Evolutionary conservation across 2,329 filamentous ascomycete species (phyloP), one percentile per base, ranked within the genome.

Genomic region (Aspergillus cejpii): DNA sequence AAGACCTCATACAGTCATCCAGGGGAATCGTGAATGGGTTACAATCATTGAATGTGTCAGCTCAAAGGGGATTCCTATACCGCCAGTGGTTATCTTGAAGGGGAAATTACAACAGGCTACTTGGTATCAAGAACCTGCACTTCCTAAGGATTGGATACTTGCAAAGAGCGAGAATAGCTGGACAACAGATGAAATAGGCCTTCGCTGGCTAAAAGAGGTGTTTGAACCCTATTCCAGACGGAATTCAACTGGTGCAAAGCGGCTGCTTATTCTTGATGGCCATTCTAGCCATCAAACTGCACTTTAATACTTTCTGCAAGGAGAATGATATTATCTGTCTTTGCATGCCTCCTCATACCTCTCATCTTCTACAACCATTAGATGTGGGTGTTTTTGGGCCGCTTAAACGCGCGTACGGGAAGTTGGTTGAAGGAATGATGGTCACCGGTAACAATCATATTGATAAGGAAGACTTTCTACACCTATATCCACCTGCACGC

Each of bases 301-400:
- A 65, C 45, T 70, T 72, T 45, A 42, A 68, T 37, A 29, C 60
- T 23, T 63, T 58, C 48, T 71, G 51, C 48, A 57, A 51, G 41
- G 43, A 60, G 12, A 49, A 67, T 37, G 63, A 68, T 34, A 69
- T 72, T 52, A 63, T 67, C 41, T 59, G 57, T 39, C 53, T 68
- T 50, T 70, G 43, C 45, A 65, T 70, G 44, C 63, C 59, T 41
- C 3, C 56, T 11, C 51, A 68, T 51, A 64, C 54, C 21, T 71
- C 61, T 44, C 54, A 71, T 55, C 41, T 67, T 12, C 59, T 67
- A 15, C 58, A 73, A 54, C 66, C 63, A 39, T 63, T 72, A 40
- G 58, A 71, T 61, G 52, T 70, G 29, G 57, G 54, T 19, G 64
- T 56, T 51, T 72, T 71, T 55, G 47, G 53, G 58, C 15, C 53